Percentiles rank a stretch among this genome's conserved stretches.
These are phyloP conservation scores for Tetrapisispora pingtungensis DNA, from an alignment of 805 yeast species.

Conservation along the genomic window DNA sequence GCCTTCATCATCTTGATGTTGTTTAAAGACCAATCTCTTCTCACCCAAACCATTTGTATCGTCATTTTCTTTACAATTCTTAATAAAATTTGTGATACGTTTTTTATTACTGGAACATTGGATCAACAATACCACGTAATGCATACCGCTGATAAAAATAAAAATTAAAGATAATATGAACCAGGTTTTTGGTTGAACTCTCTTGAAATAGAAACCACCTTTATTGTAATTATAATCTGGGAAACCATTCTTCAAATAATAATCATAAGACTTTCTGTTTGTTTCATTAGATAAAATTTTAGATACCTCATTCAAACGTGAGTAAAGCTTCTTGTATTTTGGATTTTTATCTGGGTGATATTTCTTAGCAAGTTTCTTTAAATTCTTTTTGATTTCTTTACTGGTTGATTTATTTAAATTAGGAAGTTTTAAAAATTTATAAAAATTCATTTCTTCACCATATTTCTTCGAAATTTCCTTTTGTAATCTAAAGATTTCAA, in stretches of 20 bases:
- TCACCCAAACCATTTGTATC: slow-evolving; percentile 49
- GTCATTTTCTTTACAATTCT: slow-evolving; percentile 43
- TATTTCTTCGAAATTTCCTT: slow-evolving; percentile 54
- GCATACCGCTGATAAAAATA: slow-evolving; percentile 44
- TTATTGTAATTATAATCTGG: slow-evolving; percentile 71
- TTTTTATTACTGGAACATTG: slow-evolving; percentile 47
- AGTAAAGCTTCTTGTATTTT: slow-evolving; percentile 45
- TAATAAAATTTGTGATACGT: slow-evolving; percentile 43
- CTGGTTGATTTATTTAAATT: slow-evolving; percentile 32
- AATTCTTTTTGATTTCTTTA: slow-evolving; percentile 52
- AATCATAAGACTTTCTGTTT: slow-evolving; percentile 69
- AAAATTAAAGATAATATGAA: slow-evolving; percentile 43
- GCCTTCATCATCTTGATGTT: slow-evolving; percentile 36
- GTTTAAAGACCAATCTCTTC: slow-evolving; percentile 32
- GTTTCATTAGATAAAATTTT: slow-evolving; percentile 56
- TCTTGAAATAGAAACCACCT: slow-evolving; percentile 43
- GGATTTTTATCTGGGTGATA: slow-evolving; percentile 79
- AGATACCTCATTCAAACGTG: slow-evolving; percentile 66
- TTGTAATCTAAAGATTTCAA: slow-evolving; percentile 69
- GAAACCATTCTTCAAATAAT: slow-evolving; percentile 71
- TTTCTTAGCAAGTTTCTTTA: slow-evolving; percentile 57
- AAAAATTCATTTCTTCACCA: slow-evolving; percentile 54
- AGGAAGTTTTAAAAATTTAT: slow-evolving; percentile 51
- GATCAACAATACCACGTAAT: slow-evolving; percentile 45
- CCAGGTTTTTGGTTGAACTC: slow-evolving; percentile 57